These are phyloP conservation scores for Phycomyces nitens DNA, from an alignment of 192 early-diverging fungal species.

Conservation along the genomic window DNA sequence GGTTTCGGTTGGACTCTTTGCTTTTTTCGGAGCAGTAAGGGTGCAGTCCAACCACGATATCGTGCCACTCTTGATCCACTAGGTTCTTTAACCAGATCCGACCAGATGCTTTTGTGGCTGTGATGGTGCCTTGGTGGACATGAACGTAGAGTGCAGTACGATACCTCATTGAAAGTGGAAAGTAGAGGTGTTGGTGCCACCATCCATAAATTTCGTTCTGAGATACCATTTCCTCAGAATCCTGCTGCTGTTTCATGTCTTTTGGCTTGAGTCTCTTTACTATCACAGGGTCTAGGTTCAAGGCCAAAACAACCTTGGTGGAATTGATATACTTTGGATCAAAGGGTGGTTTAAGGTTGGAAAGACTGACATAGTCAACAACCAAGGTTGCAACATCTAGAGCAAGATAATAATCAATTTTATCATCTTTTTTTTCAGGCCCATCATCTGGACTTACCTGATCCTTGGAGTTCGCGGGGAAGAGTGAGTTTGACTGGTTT, in stretches of 20 bases:
- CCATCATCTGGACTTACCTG: slow-evolving; percentile 10
- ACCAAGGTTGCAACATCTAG: slow-evolving; percentile 29
- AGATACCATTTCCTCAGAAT: background rate
- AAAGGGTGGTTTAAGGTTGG: slow-evolving; percentile 13
- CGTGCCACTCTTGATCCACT: slow-evolving; percentile 18
- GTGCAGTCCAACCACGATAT: slow-evolving; percentile 16
- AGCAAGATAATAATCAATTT: no score
- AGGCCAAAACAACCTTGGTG: slow-evolving; percentile 6
- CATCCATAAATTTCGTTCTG: slow-evolving; percentile 2
- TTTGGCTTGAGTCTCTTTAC: slow-evolving; percentile 8
- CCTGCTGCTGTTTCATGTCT: background rate
- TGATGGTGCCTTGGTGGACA: background rate
- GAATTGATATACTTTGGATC: background rate
- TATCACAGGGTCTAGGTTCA: slow-evolving; percentile 22
- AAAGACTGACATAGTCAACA: slow-evolving; percentile 12
- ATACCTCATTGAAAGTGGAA: slow-evolving; percentile 26
- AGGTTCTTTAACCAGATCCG: slow-evolving; percentile 19
- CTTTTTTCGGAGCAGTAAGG: background rate
- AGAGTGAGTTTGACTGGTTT: slow-evolving; percentile 26
- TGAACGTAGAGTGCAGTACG: slow-evolving; percentile 19
- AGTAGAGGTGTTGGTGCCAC: slow-evolving; percentile 14
- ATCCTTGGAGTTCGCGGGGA: slow-evolving; percentile 9
- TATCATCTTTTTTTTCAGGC: background rate
- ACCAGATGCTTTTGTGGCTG: slow-evolving; percentile 7
- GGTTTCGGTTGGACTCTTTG: slow-evolving; percentile 31